Base-by-base conservation (phyloP, 2,329 filamentous ascomycete genomes). In the Penicillium sp. region DNA sequence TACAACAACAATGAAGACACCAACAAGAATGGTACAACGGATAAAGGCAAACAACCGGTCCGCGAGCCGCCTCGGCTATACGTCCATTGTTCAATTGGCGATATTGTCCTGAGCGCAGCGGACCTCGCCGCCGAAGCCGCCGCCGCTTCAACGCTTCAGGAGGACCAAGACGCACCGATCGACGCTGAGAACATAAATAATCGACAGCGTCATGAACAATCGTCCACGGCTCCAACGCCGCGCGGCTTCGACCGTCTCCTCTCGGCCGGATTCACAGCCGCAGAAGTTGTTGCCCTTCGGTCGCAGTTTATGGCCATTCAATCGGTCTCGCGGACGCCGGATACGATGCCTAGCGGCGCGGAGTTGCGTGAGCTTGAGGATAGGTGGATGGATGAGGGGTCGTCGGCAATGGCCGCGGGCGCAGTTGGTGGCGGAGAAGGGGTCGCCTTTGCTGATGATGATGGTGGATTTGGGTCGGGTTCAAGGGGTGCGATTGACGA, bases 61-160 rank as follows among this genome's bases (percentile, higher is more conserved):
- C 84, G 83, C 35, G 80, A 82, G 8, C 64, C 67, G 26, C 81
- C 82, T 44, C 85, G 90, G 49, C 86, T 96, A 71, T 97, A 96
- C 76, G 90, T 98, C 64, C 96, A 96, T 81, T 98, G 94, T 83
- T 94, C 92, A 66, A 91, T 98, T 62, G 93, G 93, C 58, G 85
- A 88, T 59, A 88, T 91, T 75, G 82, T 86, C 29, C 84, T 98
- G 13, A 86, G 90, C 0, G 74, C 85, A 13, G 73, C 82, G 0
- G 92, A 97, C 61, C 85, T 98, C 23, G 84, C 83, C 1, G 84
- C 83, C 15, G 93, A 97, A 80, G 84, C 85, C 2, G 64, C 65
- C 11, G 58, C 71, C n/a, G 68, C 75, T 3, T 73, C 75, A 9
- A 77, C 72, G 3, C 44, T 71, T 1, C 67, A 68, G 17, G 62